Conservation (phyloP, 768 basidiomycete genomes). For the Hericium erinaceus region DNA sequence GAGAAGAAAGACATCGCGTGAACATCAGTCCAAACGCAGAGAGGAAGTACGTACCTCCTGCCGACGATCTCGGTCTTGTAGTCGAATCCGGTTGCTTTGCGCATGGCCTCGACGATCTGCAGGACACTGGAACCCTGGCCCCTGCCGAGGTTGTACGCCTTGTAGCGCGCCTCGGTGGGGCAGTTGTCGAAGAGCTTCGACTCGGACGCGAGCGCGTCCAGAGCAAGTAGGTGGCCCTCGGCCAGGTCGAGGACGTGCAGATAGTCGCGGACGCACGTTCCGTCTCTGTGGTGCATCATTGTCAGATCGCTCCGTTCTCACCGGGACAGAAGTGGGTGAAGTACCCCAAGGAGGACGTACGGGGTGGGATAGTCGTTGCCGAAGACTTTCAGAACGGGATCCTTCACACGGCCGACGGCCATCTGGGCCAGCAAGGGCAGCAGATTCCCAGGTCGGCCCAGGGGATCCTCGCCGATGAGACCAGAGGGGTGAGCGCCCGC, state of each 20-base stretch:
- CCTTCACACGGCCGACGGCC: slow-evolving; percentile 80
- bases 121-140: slow-evolving; percentile 89
- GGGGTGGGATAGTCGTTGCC: slow-evolving; percentile 96
- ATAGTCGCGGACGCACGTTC: slow-evolving; percentile 97
- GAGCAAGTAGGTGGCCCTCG: slow-evolving; percentile 84
- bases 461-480: slow-evolving; percentile 91
- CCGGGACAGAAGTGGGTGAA: neutral
- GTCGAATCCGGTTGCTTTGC: slow-evolving; percentile 77
- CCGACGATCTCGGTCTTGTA: slow-evolving; percentile 88
- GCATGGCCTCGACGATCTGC: slow-evolving; percentile 93
- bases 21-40: too few species aligned
- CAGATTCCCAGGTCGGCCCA: slow-evolving; percentile 89
- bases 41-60: slow-evolving; percentile 53
- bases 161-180: slow-evolving; percentile 53
- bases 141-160: slow-evolving; percentile 95
- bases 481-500: slow-evolving; percentile 98
- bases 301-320: neutral
- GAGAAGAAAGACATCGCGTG: neutral
- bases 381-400: slow-evolving; percentile 60
- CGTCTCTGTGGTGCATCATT: slow-evolving; percentile 49
- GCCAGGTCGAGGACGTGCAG: slow-evolving; percentile 91
- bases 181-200: slow-evolving; percentile 53
- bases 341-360: slow-evolving; percentile 27
- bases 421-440: slow-evolving; percentile 91
- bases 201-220: slow-evolving; percentile 66